Evolutionary conservation across 208 protist genomes (phyloP).

Genomic region (Trichomonas vaginalis): DNA sequence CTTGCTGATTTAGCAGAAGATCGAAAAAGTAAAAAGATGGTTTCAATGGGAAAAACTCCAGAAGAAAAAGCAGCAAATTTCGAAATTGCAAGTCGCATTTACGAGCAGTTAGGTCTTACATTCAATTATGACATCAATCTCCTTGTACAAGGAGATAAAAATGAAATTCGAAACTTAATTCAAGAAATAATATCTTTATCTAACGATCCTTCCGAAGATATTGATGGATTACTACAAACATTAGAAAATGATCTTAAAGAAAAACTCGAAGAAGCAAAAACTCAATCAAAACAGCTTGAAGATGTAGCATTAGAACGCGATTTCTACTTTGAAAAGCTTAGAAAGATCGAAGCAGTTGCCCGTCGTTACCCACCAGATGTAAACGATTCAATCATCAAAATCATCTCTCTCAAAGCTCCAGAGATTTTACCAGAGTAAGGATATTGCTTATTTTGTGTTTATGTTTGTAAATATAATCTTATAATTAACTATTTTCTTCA

Average conservation of each 20-base stretch:
- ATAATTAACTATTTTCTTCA: no score
- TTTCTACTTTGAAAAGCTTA: neutral
- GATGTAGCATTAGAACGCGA: neutral
- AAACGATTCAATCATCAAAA: neutral
- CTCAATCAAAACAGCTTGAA: neutral
- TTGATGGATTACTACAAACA: neutral
- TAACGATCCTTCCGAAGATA: neutral
- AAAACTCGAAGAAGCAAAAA: neutral
- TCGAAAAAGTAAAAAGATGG: neutral
- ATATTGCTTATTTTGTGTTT: no score
- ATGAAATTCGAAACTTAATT: neutral
- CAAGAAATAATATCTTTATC: neutral
- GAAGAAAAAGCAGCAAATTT: neutral
- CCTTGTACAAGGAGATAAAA: neutral
- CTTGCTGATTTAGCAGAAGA: neutral
- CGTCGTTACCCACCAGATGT: neutral
- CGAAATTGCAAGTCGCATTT: neutral
- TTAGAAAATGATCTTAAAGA: neutral
- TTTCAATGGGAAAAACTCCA: neutral
- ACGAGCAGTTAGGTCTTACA: neutral
- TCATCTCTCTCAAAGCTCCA: neutral
- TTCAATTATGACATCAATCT: neutral
- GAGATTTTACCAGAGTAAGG: neutral
- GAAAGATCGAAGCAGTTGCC: neutral
- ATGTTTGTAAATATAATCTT: no score